Conservation (phyloP, 495 filamentous ascomycete genomes). For the Oidiodendron maius region DNA sequence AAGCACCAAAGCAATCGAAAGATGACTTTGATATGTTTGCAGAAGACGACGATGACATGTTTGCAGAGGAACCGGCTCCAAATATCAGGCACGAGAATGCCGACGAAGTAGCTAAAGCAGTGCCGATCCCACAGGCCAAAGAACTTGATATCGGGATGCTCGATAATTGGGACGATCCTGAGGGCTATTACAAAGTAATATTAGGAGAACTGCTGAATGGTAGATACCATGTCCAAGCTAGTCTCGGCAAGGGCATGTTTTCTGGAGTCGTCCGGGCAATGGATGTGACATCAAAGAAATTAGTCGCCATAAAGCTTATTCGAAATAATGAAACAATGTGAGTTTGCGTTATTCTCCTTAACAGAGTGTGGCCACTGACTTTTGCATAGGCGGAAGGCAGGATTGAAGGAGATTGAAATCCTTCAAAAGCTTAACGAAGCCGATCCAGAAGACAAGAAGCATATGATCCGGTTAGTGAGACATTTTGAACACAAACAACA, state of each 20-base stretch:
- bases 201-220: slow-evolving; percentile 83
- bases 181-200: slow-evolving; percentile 92
- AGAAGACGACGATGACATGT: slow-evolving; percentile 85
- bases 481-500: slow-evolving; percentile 92
- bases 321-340: slow-evolving; percentile 88
- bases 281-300: slow-evolving; percentile 63
- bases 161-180: slow-evolving; percentile 88
- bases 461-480: slow-evolving; percentile 80
- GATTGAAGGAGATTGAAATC: slow-evolving; percentile 91
- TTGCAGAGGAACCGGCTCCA: slow-evolving; percentile 50
- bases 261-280: slow-evolving; percentile 89
- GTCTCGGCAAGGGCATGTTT: slow-evolving; percentile 93
- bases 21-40: slow-evolving; percentile 95
- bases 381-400: slow-evolving; percentile 61
- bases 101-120: slow-evolving; percentile 28
- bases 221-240: slow-evolving; percentile 79
- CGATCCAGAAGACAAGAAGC: slow-evolving; percentile 87
- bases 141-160: slow-evolving; percentile 76
- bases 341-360: slow-evolving; percentile 6
- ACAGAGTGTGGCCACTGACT: slow-evolving; percentile 16
- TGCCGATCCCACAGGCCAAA: slow-evolving; percentile 48
- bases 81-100: slow-evolving; percentile 29
- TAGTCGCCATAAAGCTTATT: slow-evolving; percentile 91
- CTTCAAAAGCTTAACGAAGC: slow-evolving; percentile 73
- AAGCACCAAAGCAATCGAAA: slow-evolving; percentile 22